A percentile compares a stretch with the other conserved stretches of the same genome.
These are phyloP conservation scores for Plantago rigida DNA, from an alignment of 305 asterid genomes.

Conservation along the genomic window DNA sequence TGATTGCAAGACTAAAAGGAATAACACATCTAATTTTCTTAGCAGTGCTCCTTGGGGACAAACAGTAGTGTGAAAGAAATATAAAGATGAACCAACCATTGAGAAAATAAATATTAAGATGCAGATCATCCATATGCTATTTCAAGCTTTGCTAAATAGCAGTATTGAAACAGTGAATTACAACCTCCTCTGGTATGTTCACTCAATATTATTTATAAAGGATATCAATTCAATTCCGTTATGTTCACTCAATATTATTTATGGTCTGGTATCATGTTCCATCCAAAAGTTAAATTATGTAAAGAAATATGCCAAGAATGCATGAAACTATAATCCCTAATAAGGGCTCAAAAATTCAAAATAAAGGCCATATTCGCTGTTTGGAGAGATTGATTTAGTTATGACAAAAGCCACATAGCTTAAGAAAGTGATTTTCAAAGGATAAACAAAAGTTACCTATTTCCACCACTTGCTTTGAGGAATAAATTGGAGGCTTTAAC, in stretches of 20 bases:
- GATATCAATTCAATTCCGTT: too few relatives aligned
- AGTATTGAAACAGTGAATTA: too few relatives aligned
- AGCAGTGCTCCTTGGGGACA: too few relatives aligned
- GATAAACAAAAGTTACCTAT: constrained; percentile 7
- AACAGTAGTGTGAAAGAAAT: background rate
- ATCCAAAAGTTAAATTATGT: too few relatives aligned
- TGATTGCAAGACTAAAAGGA: background rate
- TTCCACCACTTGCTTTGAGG: constrained; percentile 15
- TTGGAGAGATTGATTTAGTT: background rate
- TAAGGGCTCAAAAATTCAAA: background rate
- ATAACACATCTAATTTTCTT: too few relatives aligned
- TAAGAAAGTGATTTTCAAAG: background rate
- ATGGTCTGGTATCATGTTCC: too few relatives aligned
- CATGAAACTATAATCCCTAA: too few relatives aligned
- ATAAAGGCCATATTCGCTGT: background rate
- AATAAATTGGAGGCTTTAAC: background rate
- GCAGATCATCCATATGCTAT: background rate
- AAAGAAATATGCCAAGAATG: too few relatives aligned
- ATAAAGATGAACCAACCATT: background rate
- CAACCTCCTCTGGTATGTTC: too few relatives aligned
- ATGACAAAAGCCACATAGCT: background rate
- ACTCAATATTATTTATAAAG: too few relatives aligned
- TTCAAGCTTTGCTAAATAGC: too few relatives aligned
- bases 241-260: too few relatives aligned
- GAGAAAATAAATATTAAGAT: background rate